Conservation (phyloP, 495 filamentous ascomycete species). For the Aspergillus biplanus region DNA sequence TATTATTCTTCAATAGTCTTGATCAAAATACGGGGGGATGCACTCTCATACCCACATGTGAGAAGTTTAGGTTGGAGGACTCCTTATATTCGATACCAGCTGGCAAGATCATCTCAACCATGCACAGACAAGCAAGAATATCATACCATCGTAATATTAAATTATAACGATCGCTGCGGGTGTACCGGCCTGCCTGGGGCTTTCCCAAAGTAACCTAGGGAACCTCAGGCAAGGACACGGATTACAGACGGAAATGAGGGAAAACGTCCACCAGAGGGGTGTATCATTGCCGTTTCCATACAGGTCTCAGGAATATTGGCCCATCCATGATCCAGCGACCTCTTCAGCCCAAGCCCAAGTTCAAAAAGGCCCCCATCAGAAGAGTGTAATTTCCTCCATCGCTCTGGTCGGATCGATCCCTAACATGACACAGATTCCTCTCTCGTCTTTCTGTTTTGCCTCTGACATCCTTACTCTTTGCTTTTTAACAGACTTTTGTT, state of each 20-base stretch:
- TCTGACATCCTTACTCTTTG: constrained; percentile 2
- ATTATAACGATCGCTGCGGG: neutral
- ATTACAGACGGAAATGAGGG: neutral
- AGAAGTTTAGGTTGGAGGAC: neutral
- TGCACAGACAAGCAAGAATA: neutral
- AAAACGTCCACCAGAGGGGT: neutral
- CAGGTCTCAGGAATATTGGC: constrained; percentile 13
- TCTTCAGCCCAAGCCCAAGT: constrained; percentile 8
- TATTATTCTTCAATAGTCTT: neutral
- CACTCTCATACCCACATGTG: neutral
- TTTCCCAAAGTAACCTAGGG: neutral
- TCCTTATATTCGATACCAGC: neutral
- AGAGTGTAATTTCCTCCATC: constrained; percentile 13
- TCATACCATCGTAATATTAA: neutral
- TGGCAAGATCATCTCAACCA: neutral
- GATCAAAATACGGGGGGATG: neutral
- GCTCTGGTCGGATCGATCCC: constrained; percentile 13
- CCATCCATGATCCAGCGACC: neutral
- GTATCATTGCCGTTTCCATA: constrained; percentile 20
- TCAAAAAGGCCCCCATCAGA: constrained; percentile 7
- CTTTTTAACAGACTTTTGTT: constrained; percentile 4
- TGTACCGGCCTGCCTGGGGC: neutral
- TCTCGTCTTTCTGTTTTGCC: constrained; percentile 9
- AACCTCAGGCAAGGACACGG: constrained; percentile 4
- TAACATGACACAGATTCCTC: constrained; percentile 16